Evolutionary conservation across 2,329 filamentous ascomycete genomes (phyloP), one percentile per base, ranked within the genome.

Genomic region (Diaporthe velutina): DNA sequence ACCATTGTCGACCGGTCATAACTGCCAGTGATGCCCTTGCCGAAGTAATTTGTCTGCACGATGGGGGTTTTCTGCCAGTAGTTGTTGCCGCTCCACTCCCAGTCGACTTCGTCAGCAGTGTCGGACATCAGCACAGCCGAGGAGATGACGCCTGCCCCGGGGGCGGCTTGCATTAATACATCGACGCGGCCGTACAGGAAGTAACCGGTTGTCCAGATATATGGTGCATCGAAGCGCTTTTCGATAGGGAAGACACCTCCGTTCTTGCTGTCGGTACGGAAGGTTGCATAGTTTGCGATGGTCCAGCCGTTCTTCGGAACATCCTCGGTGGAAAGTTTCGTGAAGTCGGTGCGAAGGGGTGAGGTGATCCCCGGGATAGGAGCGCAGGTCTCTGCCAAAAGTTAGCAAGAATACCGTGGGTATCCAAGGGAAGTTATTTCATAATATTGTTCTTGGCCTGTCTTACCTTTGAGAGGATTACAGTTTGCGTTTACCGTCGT

Each of bases 1-100:
- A 71, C 70, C 4, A 17, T 40, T n/a, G 70, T 71, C 70, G 70
- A 71, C 17, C 55, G 55, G 35, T 71, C 70, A 35, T 71, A 71
- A 25, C 33, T 71, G 9, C 55, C 70, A 9, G 55, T 71, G 8
- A 71, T 48, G 4, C 70, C 70, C 22, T 71, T 71, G 25, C 70
- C 70, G 22, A 71, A 71, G 25, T 61, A 61, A 25, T 71, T 71
- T 12, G 70, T 71, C 55, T 71, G 55, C n/a, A 71, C 55, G 1
- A 19, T 61, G 13, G 70, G 70, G 9, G 25, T 40, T 2, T 7
- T 30, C 3, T 50, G 17, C 1, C 30, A 17, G 35, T 71, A 71
- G 19, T 61, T 54, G 6, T 71, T 71, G 8, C 70, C 70, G 42
- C 55, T 61, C 55, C 55, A 71, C n/a, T 71, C 70, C 55, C 55